These are phyloP conservation scores for Trypanosoma brucei DNA, from an alignment of 208 protist genomes.

Conservation along the genomic window DNA sequence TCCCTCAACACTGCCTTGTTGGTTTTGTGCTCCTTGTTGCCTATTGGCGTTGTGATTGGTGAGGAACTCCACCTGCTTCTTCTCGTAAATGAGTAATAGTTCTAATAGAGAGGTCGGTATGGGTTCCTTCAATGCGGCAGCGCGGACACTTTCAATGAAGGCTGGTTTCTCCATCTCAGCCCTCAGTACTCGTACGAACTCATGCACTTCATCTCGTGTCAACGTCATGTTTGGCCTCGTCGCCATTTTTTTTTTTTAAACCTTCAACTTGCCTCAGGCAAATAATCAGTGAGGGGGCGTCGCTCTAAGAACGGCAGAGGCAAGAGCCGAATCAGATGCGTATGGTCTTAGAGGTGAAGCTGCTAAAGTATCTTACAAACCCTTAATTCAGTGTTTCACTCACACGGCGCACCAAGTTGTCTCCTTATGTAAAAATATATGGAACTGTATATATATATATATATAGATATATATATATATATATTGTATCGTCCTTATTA, in stretches of 20 bases:
- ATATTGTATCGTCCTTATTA: too few species aligned
- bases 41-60: background rate
- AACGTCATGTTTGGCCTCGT: slow-evolving; percentile 4
- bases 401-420: too few species aligned
- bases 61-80: slow-evolving; percentile 58
- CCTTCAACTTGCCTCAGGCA: background rate
- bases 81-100: slow-evolving; percentile 57
- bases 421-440: too few species aligned
- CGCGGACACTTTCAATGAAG: slow-evolving; percentile 37
- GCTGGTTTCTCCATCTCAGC: slow-evolving; percentile 36
- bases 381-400: too few species aligned
- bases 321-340: too few species aligned
- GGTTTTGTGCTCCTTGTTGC: background rate
- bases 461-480: too few species aligned
- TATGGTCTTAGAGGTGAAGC: too few species aligned
- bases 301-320: too few species aligned
- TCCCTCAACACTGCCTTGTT: background rate
- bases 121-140: slow-evolving; percentile 21
- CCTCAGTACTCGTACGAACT: slow-evolving; percentile 38
- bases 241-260: background rate
- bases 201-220: slow-evolving; percentile 37
- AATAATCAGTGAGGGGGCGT: too few species aligned
- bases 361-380: too few species aligned
- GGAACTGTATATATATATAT: too few species aligned
- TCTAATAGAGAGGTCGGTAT: slow-evolving; percentile 34